phyloP scores from a whole-genome alignment of 257 asterid species.

The Nicotiana obtusifolia region DNA sequence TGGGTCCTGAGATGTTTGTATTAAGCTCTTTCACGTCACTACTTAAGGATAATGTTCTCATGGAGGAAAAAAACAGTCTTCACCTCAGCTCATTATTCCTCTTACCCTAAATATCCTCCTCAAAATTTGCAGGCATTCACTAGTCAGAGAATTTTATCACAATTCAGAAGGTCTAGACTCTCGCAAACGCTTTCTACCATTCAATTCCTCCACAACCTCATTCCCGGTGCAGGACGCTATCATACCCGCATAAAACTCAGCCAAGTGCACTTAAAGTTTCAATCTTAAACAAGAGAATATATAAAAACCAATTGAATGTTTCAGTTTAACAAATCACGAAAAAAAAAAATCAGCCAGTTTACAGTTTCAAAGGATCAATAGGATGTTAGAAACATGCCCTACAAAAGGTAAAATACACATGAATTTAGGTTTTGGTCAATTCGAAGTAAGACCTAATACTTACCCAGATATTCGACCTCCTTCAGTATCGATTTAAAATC shows the following conservation, averaged over 20 bases:
- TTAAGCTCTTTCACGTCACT: not conserved
- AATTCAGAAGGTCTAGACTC: not conserved
- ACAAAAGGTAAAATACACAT: not conserved
- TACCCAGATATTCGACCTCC: constrained; percentile 60
- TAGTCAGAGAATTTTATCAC: not conserved
- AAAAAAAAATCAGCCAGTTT: not conserved
- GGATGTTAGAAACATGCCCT: not conserved
- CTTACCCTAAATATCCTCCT: not conserved
- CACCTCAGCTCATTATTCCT: not conserved
- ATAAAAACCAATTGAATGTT: not conserved
- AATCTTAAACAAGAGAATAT: not conserved
- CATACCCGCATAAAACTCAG: not conserved
- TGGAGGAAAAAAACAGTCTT: not conserved
- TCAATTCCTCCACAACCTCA: not conserved
- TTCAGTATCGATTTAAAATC: constrained; percentile 53
- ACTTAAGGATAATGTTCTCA: not conserved
- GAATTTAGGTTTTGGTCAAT: not conserved
- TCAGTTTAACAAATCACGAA: not conserved
- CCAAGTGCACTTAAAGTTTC: not conserved
- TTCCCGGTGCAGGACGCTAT: not conserved
- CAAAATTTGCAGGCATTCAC: not conserved
- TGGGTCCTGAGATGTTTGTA: too few relatives aligned
- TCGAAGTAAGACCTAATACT: not conserved
- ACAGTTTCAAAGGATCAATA: not conserved
- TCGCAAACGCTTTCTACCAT: not conserved